A percentile compares a stretch with the other conserved stretches of the same genome.
These are phyloP conservation scores for Aschersonia sp. DNA, from an alignment of 2,329 filamentous ascomycete species.

Conservation along the genomic window DNA sequence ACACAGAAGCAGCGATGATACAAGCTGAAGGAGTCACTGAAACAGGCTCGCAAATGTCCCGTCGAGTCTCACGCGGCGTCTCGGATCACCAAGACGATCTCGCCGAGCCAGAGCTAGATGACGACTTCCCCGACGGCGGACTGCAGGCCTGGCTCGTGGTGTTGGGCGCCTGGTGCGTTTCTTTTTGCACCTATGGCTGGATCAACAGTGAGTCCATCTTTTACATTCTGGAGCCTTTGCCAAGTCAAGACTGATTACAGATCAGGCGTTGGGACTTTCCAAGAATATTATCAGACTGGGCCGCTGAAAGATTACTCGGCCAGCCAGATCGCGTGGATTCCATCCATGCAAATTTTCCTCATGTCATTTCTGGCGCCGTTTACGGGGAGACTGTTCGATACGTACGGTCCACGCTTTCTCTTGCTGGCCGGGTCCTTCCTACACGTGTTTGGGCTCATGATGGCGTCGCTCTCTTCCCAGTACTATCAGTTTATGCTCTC, in stretches of 20 bases:
- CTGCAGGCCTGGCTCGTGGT: slow-evolving; percentile 18
- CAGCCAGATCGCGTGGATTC: slow-evolving; percentile 48
- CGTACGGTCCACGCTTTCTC: slow-evolving; percentile 43
- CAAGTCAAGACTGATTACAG: background rate
- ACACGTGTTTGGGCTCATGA: slow-evolving; percentile 38
- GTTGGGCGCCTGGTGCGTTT: slow-evolving; percentile 18
- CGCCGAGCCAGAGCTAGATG: background rate
- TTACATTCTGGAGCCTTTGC: background rate
- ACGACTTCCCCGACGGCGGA: slow-evolving; percentile 12
- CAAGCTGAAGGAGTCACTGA: slow-evolving; percentile 4
- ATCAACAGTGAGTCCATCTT: slow-evolving; percentile 4
- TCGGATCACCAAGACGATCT: too few species aligned
- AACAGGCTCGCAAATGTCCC: slow-evolving; percentile 1
- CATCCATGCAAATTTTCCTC: slow-evolving; percentile 30
- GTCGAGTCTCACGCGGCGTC: slow-evolving; percentile 1
- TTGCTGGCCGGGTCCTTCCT: slow-evolving; percentile 36
- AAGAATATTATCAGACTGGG: slow-evolving; percentile 40
- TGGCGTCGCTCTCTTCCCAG: slow-evolving; percentile 4
- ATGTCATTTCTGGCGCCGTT: slow-evolving; percentile 1
- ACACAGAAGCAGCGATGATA: slow-evolving; percentile 4
- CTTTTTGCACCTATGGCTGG: slow-evolving; percentile 21
- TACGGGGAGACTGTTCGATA: slow-evolving; percentile 34
- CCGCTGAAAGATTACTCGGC: slow-evolving; percentile 32
- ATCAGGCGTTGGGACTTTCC: slow-evolving; percentile 35
- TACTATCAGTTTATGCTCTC: slow-evolving; percentile 11